Evolutionary conservation across 805 yeast genomes (phyloP).

Genomic region (Candida railenensis): DNA sequence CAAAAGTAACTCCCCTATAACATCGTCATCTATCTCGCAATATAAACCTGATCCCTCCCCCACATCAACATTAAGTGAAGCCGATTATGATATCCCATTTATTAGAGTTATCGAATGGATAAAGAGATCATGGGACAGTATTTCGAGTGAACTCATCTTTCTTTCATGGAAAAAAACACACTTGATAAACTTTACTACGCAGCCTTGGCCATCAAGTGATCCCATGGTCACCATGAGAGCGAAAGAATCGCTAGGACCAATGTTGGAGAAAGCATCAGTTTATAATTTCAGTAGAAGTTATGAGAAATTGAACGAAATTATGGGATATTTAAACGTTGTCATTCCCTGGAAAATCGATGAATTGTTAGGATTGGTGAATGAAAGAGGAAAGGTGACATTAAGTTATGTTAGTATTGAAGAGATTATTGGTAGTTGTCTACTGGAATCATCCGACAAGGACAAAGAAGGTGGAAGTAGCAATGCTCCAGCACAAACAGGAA

Average conservation of each 20-base stretch:
- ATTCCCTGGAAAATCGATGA: slow-evolving; percentile 60
- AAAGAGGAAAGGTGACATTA: slow-evolving; percentile 38
- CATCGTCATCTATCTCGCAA: background rate
- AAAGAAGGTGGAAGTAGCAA: background rate
- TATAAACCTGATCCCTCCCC: background rate
- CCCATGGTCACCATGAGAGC: slow-evolving; percentile 12
- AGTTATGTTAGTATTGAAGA: slow-evolving; percentile 60
- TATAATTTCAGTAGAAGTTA: slow-evolving; percentile 28
- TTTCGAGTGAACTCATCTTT: slow-evolving; percentile 30
- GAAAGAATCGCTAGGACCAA: slow-evolving; percentile 6
- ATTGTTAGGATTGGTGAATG: slow-evolving; percentile 49
- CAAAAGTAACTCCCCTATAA: background rate
- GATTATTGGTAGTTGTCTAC: slow-evolving; percentile 58
- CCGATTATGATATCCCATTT: slow-evolving; percentile 48
- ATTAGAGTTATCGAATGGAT: slow-evolving; percentile 59
- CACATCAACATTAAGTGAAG: slow-evolving; percentile 25
- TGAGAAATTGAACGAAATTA: slow-evolving; percentile 44
- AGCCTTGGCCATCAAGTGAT: slow-evolving; percentile 28
- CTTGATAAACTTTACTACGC: slow-evolving; percentile 21
- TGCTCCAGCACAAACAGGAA: background rate
- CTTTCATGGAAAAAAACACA: slow-evolving; percentile 36
- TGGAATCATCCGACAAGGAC: slow-evolving; percentile 28
- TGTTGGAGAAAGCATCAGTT: slow-evolving; percentile 9
- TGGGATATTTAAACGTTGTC: slow-evolving; percentile 46
- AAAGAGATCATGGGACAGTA: slow-evolving; percentile 53